Base-by-base conservation (phyloP, 2,329 filamentous ascomycete genomes). In the Colletotrichum sidae region DNA sequence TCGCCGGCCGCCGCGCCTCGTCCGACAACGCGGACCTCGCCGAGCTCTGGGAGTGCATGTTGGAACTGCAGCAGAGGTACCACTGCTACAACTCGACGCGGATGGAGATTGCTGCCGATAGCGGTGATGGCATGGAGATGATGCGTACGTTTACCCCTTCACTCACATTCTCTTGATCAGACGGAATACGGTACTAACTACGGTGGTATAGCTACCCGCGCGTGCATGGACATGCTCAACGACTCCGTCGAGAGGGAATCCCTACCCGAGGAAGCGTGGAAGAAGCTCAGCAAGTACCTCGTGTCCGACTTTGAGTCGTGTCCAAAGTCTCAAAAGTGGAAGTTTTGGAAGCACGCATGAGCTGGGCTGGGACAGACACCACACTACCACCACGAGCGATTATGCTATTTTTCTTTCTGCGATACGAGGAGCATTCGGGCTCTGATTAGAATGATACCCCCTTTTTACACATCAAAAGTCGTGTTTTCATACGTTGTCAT, bases 171-270 rank as follows among this genome's bases (percentile, higher is more conserved):
- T 0, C 3, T 12, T 7, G 7, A 17, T 45, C 6, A 45, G 42
- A 42, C 37, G 13, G 8, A 25, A 25, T 3, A 12, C 35, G 10
- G 33, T 17, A 51, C 57, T 56, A 34, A 51, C 63, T 49, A n/a
- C 12, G 47, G 9, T 13, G 7, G 10, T 10, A 25, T 33, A 72
- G 70, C 70, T 25, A 71, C 70, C 3, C 65, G 65, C 2, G 69
- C 69, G 13, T 71, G 69, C 54, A 69, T 72, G 13, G 67, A 69
- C 34, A 62, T 71, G 41, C 70, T 72, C 58, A 72, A 72, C 45
- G 69, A 71, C 52, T 69, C 67, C 9, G 69, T 70, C 51, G 69
- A 70, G 35, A 25, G 25, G 4, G 25, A 25, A 25, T 63, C 63
- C 5, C 61, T 72, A 8, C 70, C 70, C n/a, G 68, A 70, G 25